Percentiles rank a stretch among this genome's conserved stretches.
phyloP scores from a whole-genome alignment of 163 green algal species.

The Scenedesmus sp. region DNA sequence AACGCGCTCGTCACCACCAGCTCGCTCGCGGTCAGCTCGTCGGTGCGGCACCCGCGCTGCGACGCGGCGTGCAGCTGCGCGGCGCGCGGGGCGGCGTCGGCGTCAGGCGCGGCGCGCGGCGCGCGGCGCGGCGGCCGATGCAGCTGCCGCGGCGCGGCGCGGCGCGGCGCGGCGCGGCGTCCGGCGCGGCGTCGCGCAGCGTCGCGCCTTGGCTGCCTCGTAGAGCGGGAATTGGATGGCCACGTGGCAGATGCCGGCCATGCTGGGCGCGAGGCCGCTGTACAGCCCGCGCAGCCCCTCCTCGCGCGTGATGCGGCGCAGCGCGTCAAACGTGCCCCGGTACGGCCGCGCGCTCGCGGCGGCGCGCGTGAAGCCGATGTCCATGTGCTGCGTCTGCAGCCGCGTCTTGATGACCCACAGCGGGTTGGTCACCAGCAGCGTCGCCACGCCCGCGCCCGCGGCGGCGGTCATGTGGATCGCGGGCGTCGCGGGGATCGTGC shows the following conservation, averaged over 20 bases:
- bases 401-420: conserved; percentile 98
- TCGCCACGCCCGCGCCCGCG: conserved; percentile 87
- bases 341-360: conserved; percentile 30
- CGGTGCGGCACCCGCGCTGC: conserved; percentile 19
- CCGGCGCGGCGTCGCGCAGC: no score
- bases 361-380: conserved; percentile 53
- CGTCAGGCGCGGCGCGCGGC: no score
- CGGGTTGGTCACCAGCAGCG: conserved; percentile 93
- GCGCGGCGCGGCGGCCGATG: no score
- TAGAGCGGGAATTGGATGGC: conserved; percentile 97
- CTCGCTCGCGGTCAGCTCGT: conserved; percentile 69
- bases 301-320: conserved; percentile 83
- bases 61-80: conserved; percentile 26
- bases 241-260: conserved; percentile 94
- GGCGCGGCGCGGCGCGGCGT: no score
- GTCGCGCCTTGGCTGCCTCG: conserved; percentile 82
- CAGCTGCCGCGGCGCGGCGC: no score
- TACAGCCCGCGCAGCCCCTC: conserved; percentile 93
- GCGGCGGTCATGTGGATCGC: conserved; percentile 85
- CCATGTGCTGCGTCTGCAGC: conserved; percentile 90
- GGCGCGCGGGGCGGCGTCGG: no score
- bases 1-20: conserved; percentile 84
- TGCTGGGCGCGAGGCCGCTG: conserved; percentile 87
- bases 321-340: conserved; percentile 83
- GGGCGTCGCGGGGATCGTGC: conserved; percentile 32